phyloP scores from a whole-genome alignment of 2,329 filamentous ascomycete genomes.

The Anthostomella pinea region DNA sequence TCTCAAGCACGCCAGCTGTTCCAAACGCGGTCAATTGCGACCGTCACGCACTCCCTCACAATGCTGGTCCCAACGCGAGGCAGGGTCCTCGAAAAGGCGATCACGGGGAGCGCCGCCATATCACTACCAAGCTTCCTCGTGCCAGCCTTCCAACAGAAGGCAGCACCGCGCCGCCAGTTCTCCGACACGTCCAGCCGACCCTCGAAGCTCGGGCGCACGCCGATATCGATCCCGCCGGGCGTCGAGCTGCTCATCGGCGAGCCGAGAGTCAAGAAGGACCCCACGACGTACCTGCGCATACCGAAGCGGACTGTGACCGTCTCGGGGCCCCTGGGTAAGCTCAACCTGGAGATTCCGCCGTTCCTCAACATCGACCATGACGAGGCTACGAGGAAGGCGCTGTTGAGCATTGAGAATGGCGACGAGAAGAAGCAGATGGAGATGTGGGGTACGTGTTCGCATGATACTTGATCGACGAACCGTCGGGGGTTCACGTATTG shows the following conservation, averaged over 20 bases:
- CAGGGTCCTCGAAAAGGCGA: constrained; percentile 56
- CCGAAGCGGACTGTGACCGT: constrained; percentile 69
- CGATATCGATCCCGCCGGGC: constrained; percentile 77
- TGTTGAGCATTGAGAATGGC: constrained; percentile 67
- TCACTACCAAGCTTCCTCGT: constrained; percentile 71
- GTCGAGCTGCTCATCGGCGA: constrained; percentile 74
- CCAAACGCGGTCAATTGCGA: constrained; percentile 19
- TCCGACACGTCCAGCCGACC: constrained; percentile 63
- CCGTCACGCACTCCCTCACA: constrained; percentile 20
- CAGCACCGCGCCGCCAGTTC: constrained; percentile 54
- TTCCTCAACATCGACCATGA: constrained; percentile 75
- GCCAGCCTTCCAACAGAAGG: constrained; percentile 67
- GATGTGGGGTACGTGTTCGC: constrained; percentile 85
- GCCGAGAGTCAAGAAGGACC: constrained; percentile 50
- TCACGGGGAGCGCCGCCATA: constrained; percentile 43
- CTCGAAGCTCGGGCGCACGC: constrained; percentile 84
- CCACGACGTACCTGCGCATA: constrained; percentile 59
- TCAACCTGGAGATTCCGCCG: constrained; percentile 74
- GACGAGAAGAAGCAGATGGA: constrained; percentile 73
- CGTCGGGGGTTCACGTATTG: neutral
- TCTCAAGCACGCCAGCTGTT: too few relatives aligned
- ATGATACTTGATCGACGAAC: neutral
- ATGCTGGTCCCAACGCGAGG: constrained; percentile 67
- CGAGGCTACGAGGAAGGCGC: constrained; percentile 57
- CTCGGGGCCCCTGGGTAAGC: constrained; percentile 75